Base-by-base conservation (phyloP, 371 early-diverging fungal species). In the Mucor indicus region DNA sequence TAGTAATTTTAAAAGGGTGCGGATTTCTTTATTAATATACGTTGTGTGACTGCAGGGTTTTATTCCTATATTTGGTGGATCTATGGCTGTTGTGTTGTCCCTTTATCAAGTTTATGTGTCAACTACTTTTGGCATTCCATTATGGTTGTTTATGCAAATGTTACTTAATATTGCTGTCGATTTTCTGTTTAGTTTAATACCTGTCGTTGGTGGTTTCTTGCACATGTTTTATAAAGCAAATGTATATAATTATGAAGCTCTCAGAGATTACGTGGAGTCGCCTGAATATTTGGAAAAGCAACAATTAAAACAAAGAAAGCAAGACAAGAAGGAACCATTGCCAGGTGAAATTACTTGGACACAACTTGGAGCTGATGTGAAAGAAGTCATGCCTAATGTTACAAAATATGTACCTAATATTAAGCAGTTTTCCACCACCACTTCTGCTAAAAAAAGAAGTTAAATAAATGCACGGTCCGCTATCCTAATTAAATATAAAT, bases 161-260 rank as follows among this genome's bases (percentile, higher is more conserved):
- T 3, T 69, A 5, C 36, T 65, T 24, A 64, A 69, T 46, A 56
- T 73, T 9, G 35, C 51, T 3, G 37, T 73, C 3, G 73, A 73
- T 39, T 53, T 64, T 4, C 4, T 64, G 8, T 57, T 73, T 39
- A 67, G 70, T 11, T 35, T 63, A 12, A 60, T 73, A 3, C 74
- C 74, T 1, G 11, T 67, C 0, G 27, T 53, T 5, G 74, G 74
- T 10, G 62, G 62, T 1, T 58, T 73, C 15, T 32, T 60, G 3
- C 67, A 73, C 33, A 60, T 64, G 44, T 64, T 73, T 12, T 73
- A 69, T 27, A 73, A 69, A 20, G 63, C 74, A n/a, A 73, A 73
- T 32, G 33, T 69, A 4, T 73, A 65, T 52, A 73, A 73, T 22
- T 69, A 67, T 24, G 61, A 73, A 20, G 65, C 33, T 4, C 17